Evolutionary conservation across 768 basidiomycete species (phyloP).

Genomic region (Lactifluus rugatus): DNA sequence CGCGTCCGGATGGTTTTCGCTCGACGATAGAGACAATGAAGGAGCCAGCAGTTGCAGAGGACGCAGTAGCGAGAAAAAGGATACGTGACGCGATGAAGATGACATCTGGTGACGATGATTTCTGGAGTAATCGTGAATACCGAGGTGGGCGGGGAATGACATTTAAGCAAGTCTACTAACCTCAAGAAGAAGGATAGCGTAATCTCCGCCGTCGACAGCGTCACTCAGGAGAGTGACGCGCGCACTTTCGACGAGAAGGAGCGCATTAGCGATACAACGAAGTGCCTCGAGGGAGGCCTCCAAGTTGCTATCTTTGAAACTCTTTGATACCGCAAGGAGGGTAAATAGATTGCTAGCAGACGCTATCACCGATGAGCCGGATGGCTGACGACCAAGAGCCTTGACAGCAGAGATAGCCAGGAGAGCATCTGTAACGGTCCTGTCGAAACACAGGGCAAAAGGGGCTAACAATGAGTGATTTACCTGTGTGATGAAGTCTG

Average conservation of each 20-base stretch:
- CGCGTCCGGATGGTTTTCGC: conserved; percentile 41
- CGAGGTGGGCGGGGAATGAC: background rate
- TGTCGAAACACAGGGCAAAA: background rate
- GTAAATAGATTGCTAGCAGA: conserved; percentile 44
- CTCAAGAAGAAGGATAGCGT: conserved; percentile 48
- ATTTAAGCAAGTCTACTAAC: conserved; percentile 28
- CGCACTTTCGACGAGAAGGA: conserved; percentile 58
- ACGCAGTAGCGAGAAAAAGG: conserved; percentile 62
- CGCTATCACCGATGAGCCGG: conserved; percentile 56
- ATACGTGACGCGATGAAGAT: conserved; percentile 70
- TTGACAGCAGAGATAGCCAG: conserved; percentile 65
- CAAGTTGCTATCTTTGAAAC: conserved; percentile 42
- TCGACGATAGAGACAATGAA: conserved; percentile 56
- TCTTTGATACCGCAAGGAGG: conserved; percentile 41
- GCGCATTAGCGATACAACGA: conserved; percentile 68
- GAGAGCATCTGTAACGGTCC: conserved; percentile 44
- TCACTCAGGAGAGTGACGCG: conserved; percentile 46
- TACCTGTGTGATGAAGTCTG: conserved; percentile 11
- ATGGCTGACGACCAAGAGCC: conserved; percentile 58
- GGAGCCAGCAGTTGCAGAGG: conserved; percentile 34
- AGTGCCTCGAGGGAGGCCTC: conserved; percentile 63
- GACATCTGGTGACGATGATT: conserved; percentile 48
- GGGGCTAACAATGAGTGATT: background rate
- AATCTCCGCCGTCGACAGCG: conserved; percentile 55
- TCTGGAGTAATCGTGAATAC: conserved; percentile 33